Evolutionary conservation across 2,329 filamentous ascomycete species (phyloP).

Genomic region (Exophiala aquamarina): DNA sequence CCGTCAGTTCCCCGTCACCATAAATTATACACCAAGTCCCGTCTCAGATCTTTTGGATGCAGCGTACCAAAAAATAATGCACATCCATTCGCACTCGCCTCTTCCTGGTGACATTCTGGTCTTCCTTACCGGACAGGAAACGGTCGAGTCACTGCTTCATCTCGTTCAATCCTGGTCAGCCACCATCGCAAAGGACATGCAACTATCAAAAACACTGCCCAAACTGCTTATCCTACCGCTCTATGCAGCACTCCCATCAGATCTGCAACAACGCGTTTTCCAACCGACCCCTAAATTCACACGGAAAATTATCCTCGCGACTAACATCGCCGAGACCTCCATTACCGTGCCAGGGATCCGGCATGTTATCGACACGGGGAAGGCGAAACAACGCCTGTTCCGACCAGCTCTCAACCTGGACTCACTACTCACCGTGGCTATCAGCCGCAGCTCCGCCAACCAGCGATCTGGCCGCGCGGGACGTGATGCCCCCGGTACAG

Average conservation of each 20-base stretch:
- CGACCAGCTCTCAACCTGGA: constrained; percentile 82
- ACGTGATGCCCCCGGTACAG: constrained; percentile 86
- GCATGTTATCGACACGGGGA: constrained; percentile 89
- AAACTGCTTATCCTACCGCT: constrained; percentile 73
- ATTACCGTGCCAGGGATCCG: constrained; percentile 92
- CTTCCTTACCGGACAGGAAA: constrained; percentile 89
- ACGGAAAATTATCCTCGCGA: constrained; percentile 86
- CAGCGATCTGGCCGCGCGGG: constrained; percentile 90
- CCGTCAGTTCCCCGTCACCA: constrained; percentile 80
- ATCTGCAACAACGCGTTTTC: constrained; percentile 84
- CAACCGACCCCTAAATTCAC: constrained; percentile 70
- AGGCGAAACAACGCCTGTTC: constrained; percentile 92
- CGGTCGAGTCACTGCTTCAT: constrained; percentile 78
- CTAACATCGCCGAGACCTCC: constrained; percentile 98
- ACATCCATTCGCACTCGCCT: constrained; percentile 82
- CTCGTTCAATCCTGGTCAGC: constrained; percentile 77
- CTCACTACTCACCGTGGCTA: constrained; percentile 83
- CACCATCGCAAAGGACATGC: constrained; percentile 61
- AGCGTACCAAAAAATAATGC: constrained; percentile 77
- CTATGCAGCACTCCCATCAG: constrained; percentile 85
- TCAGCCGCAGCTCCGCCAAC: constrained; percentile 89
- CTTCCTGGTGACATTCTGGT: constrained; percentile 92
- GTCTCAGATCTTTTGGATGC: constrained; percentile 80
- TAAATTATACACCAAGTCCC: constrained; percentile 70
- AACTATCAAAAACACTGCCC: constrained; percentile 55